phyloP scores from a whole-genome alignment of 2,329 filamentous ascomycete genomes.

The Sporothrix variecibatus region DNA sequence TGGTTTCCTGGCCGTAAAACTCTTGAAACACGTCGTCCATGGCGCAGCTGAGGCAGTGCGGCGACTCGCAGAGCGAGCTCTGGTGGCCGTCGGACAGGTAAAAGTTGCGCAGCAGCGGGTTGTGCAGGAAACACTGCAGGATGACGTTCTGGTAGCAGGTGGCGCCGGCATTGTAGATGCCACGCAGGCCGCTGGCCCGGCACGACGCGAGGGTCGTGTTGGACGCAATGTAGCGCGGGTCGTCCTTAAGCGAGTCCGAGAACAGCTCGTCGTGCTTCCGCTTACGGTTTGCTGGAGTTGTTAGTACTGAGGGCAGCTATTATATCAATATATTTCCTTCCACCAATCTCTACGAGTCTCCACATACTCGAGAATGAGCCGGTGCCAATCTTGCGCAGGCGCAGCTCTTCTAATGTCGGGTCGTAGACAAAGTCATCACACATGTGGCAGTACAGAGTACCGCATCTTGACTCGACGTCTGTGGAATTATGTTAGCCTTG shows the following conservation, averaged over 20 bases:
- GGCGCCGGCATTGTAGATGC: constrained; percentile 96
- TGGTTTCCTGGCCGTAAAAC: constrained; percentile 72
- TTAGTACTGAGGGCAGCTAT: not conserved
- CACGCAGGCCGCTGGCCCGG: constrained; percentile 81
- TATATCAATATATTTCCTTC: not conserved
- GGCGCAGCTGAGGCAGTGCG: constrained; percentile 67
- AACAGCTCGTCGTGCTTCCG: constrained; percentile 74
- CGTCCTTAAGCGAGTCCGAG: constrained; percentile 64
- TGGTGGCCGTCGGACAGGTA: constrained; percentile 91
- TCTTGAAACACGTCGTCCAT: constrained; percentile 76
- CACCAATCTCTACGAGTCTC: not conserved
- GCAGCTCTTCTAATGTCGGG: constrained; percentile 73
- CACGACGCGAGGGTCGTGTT: constrained; percentile 70
- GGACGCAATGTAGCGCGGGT: constrained; percentile 72
- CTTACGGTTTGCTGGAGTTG: constrained; percentile 60
- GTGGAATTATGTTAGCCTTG: constrained; percentile 18
- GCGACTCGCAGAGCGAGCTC: constrained; percentile 67
- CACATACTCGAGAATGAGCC: constrained; percentile 65
- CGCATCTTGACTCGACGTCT: constrained; percentile 78
- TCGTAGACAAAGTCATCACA: constrained; percentile 85
- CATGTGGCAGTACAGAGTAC: constrained; percentile 76
- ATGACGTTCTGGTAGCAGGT: constrained; percentile 99
- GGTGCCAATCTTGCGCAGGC: constrained; percentile 68
- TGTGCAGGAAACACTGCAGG: constrained; percentile 89
- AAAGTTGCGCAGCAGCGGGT: constrained; percentile 86